Evolutionary conservation across 306 rosid species (phyloP), one percentile per base, ranked within the genome.

Genomic region (Purshia tridentata): DNA sequence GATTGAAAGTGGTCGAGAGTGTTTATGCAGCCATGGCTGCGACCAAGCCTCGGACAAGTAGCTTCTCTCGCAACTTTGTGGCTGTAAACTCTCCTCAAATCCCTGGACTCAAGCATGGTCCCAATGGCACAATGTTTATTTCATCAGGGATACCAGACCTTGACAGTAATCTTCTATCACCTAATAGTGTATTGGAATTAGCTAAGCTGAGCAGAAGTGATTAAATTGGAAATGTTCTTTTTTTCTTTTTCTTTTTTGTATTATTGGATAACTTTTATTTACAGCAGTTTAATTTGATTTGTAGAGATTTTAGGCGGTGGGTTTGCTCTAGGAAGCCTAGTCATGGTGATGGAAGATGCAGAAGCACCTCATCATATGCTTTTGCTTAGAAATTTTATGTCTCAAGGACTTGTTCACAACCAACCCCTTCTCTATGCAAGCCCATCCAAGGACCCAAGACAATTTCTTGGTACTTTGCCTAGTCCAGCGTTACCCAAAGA

Each of bases 331-430:
- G 97, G 97, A 74, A 93, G 92, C 89, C 85, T 93, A 56, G 97
- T 93, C 44, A 80, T 88, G 92, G 84, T 89, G 68, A 88, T 93
- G 92, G 97, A 93, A 88, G 97, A 93, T 86, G 86, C 93, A 40
- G 97, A 93, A 81, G 97, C 97, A 16, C 96, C 97, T 72, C 97
- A 91, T 88, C 98, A 93, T 81, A 91, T 93, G 98, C 97, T 91
- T 87, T 78, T 93, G 67, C 80, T 93, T 79, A 83, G 98, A 80
- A 91, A 88, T 83, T 91, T 93, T 74, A 91, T 91, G 96, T 93
- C 97, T 76, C 98, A 93, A 76, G 94, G 94, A 65, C 87, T 93
- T 18, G 81, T 91, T 57, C 97, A 85, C 71, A 78, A 59, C 70
- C 98, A 93, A n/a, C 88, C 94, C 51, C 96, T 91, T 76, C 86